phyloP scores from a whole-genome alignment of 371 early-diverging fungal species.

The Globomyces sp. region DNA sequence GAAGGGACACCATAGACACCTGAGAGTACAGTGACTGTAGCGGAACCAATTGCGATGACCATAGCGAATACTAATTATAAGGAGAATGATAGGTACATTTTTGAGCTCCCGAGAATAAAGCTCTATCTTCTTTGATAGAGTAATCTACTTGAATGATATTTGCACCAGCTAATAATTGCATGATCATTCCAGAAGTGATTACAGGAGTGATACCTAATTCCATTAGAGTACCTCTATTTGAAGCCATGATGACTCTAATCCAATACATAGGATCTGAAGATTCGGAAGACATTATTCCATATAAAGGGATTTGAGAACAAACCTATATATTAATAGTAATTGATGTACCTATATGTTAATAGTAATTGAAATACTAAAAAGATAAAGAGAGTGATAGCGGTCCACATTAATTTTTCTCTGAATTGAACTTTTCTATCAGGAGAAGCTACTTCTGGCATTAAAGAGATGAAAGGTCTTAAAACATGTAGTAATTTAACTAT shows the following conservation, averaged over 20 bases:
- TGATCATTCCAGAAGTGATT: constrained; percentile 99
- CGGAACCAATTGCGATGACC: constrained; percentile 94
- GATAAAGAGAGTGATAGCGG: constrained; percentile 96
- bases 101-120: constrained; percentile 97
- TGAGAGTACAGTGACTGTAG: constrained; percentile 95
- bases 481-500: constrained; percentile 93
- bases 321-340: too few relatives aligned
- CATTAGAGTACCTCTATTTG: constrained; percentile 99
- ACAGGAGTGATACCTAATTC: constrained; percentile 99
- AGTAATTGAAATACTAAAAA: constrained; percentile 71
- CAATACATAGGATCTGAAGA: constrained; percentile 98
- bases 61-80: constrained; percentile 43
- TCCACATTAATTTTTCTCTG: constrained; percentile 99
- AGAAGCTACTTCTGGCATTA: constrained; percentile 96
- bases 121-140: constrained; percentile 97
- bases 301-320: constrained; percentile 99
- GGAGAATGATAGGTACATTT: constrained; percentile 69
- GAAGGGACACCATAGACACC: constrained; percentile 98
- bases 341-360: too few relatives aligned
- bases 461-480: constrained; percentile 97
- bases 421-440: constrained; percentile 97
- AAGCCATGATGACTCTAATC: constrained; percentile 99
- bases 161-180: constrained; percentile 97
- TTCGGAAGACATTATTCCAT: constrained; percentile 98
- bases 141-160: constrained; percentile 98